These are phyloP conservation scores for Cucurbita maxima DNA, from an alignment of 306 rosid species.

Conservation along the genomic window DNA sequence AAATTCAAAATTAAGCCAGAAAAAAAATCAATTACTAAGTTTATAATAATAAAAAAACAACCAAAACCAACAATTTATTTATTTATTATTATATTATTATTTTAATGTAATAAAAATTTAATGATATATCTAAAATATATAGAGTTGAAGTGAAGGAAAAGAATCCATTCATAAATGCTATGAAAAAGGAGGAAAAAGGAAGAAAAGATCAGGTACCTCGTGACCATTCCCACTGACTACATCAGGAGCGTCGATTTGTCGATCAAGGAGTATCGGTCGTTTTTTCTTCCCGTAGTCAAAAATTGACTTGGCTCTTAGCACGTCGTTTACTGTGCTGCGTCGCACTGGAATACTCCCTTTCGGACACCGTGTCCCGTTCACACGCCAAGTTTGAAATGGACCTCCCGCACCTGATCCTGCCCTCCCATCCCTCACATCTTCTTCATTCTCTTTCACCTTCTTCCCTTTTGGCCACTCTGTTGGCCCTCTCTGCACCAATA, in stretches of 20 bases:
- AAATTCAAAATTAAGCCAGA: too few relatives aligned
- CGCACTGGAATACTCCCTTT: constrained; percentile 75
- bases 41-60: too few relatives aligned
- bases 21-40: too few relatives aligned
- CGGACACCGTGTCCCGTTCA: constrained; percentile 68
- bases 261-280: background rate
- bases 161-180: background rate
- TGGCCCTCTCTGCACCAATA: constrained; percentile 35
- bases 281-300: constrained; percentile 70
- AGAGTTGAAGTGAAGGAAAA: background rate
- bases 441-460: constrained; percentile 8
- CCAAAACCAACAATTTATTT: background rate
- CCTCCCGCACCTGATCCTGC: background rate
- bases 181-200: background rate
- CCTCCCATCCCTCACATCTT: background rate
- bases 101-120: background rate
- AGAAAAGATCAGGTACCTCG: constrained; percentile 35
- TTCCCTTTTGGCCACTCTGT: constrained; percentile 32
- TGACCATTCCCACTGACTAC: constrained; percentile 67
- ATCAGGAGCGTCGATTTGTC: constrained; percentile 44
- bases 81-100: background rate
- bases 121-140: background rate
- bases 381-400: constrained; percentile 73
- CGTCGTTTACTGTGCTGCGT: constrained; percentile 44
- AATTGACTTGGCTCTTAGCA: constrained; percentile 66